These are phyloP conservation scores for Rutstroemia sp. DNA, from an alignment of 2,329 filamentous ascomycete genomes.

Conservation along the genomic window DNA sequence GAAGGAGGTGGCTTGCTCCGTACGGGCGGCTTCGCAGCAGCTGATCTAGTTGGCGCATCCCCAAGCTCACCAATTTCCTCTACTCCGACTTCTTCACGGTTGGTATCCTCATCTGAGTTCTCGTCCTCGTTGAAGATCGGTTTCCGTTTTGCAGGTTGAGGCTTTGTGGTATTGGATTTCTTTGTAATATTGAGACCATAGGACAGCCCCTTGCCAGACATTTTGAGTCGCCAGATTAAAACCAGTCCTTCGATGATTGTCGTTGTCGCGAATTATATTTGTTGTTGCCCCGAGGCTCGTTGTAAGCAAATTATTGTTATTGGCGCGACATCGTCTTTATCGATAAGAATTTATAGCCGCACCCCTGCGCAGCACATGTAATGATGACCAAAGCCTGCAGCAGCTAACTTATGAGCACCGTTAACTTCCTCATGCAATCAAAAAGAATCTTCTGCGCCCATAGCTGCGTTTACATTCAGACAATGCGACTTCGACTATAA, in stretches of 20 bases:
- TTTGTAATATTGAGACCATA: conserved; percentile 55
- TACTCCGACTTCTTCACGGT: conserved; percentile 32
- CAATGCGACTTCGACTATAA: not conserved
- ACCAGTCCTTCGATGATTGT: not conserved
- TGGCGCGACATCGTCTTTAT: not conserved
- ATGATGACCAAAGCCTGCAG: not conserved
- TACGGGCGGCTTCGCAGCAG: conserved; percentile 26
- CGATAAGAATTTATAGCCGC: not conserved
- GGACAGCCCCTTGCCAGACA: conserved; percentile 35
- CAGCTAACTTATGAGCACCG: not conserved
- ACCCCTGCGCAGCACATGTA: not conserved
- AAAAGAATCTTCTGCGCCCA: not conserved
- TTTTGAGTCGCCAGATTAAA: conserved; percentile 12
- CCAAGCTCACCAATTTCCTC: conserved; percentile 57
- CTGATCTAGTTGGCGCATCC: conserved; percentile 36
- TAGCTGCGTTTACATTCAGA: not conserved
- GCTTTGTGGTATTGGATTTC: conserved; percentile 43
- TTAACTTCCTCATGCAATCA: not conserved
- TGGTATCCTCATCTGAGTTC: conserved; percentile 46
- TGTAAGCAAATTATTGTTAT: not conserved
- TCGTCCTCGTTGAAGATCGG: conserved; percentile 52
- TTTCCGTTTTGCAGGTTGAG: conserved; percentile 43
- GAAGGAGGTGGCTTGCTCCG: conserved; percentile 28
- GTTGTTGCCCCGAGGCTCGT: no score
- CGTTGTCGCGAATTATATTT: not conserved